These are phyloP conservation scores for Yamadazyma olivae DNA, from an alignment of 805 yeast species.

Conservation along the genomic window DNA sequence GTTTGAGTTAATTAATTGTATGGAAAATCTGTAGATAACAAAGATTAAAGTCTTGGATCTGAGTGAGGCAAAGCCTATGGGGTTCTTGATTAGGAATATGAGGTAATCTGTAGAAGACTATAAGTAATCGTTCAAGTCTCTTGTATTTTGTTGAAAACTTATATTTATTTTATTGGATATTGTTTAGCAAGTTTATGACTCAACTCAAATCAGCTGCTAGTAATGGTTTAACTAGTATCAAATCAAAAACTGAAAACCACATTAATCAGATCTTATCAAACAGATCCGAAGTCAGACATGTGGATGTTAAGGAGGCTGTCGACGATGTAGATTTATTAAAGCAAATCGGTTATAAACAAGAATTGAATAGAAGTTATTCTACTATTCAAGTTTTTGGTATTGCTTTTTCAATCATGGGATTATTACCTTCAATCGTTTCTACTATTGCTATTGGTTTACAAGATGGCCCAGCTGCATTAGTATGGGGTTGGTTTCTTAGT, in stretches of 20 bases:
- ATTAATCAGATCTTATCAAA: constrained; percentile 10
- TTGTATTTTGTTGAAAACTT: no score
- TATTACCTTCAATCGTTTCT: constrained; percentile 63
- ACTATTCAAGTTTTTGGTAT: constrained; percentile 67
- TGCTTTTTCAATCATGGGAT: constrained; percentile 71
- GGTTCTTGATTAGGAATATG: no score
- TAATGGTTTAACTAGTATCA: constrained; percentile 7
- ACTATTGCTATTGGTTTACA: constrained; percentile 50
- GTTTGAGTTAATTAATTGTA: no score
- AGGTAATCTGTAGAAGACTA: no score
- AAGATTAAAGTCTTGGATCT: no score
- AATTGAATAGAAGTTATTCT: constrained; percentile 57
- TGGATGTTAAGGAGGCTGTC: constrained; percentile 15
- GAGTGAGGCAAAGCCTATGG: no score
- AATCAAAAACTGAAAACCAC: constrained; percentile 10
- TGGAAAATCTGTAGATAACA: no score
- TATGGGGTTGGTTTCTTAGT: constrained; percentile 77
- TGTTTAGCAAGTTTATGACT: no score
- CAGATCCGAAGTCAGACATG: constrained; percentile 20
- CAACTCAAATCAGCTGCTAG: constrained; percentile 4
- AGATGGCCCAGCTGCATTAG: constrained; percentile 62
- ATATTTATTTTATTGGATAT: no score
- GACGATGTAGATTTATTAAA: constrained; percentile 29
- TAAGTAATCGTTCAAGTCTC: no score
- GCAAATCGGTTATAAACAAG: constrained; percentile 70